phyloP scores from a whole-genome alignment of 805 yeast genomes.

The Candida ulmi region DNA sequence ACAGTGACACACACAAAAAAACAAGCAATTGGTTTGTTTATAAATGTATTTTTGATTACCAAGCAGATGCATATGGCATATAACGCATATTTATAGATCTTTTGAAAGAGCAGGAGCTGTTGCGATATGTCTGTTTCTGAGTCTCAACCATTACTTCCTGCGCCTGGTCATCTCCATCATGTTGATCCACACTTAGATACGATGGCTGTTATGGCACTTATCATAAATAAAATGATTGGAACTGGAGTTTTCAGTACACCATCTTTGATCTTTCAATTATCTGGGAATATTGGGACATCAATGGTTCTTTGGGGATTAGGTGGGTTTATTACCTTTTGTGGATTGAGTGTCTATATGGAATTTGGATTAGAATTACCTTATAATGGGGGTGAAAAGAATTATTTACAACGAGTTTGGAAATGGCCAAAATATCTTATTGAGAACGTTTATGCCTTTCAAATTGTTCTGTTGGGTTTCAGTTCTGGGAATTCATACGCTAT shows the following conservation, averaged over 20 bases:
- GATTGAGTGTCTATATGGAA: slow-evolving; percentile 55
- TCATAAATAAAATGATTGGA: slow-evolving; percentile 67
- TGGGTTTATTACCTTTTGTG: slow-evolving; percentile 49
- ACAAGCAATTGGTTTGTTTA: no score
- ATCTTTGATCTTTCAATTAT: slow-evolving; percentile 48
- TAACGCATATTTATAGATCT: no score
- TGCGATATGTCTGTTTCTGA: neutral
- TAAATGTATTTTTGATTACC: no score
- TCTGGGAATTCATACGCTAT: slow-evolving; percentile 62
- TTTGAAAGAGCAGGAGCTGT: no score
- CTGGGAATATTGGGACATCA: slow-evolving; percentile 56
- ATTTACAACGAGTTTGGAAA: slow-evolving; percentile 51
- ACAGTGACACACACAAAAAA: no score
- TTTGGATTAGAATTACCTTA: slow-evolving; percentile 60
- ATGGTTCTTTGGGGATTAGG: slow-evolving; percentile 59
- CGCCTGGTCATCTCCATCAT: no score
- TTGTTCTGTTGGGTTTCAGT: slow-evolving; percentile 54
- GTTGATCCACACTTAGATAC: slow-evolving; percentile 15
- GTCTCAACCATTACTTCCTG: slow-evolving; percentile 10
- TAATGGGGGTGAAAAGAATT: slow-evolving; percentile 67
- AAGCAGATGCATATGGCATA: no score
- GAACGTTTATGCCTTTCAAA: slow-evolving; percentile 42
- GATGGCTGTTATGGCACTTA: slow-evolving; percentile 29
- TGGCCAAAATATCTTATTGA: slow-evolving; percentile 50
- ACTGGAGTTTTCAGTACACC: slow-evolving; percentile 72